Conservation (phyloP, 805 yeast species). For the Wickerhamiella cacticola region DNA sequence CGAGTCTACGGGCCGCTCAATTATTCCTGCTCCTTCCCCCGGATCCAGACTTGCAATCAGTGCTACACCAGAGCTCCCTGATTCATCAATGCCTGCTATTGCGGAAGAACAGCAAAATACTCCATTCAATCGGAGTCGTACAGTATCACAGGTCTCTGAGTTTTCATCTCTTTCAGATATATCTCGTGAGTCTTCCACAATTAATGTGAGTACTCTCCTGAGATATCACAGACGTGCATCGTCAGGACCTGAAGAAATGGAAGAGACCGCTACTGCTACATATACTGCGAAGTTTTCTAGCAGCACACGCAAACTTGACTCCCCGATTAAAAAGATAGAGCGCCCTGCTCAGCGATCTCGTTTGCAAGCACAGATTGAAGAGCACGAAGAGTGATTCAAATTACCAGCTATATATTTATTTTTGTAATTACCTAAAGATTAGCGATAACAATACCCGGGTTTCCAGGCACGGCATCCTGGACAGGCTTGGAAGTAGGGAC, state of each 20-base stretch:
- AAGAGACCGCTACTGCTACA: background rate
- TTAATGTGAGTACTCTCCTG: slow-evolving; percentile 2
- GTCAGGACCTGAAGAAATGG: background rate
- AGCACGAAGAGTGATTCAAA: background rate
- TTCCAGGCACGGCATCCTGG: slow-evolving; percentile 83
- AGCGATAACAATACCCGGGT: slow-evolving; percentile 71
- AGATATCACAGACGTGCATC: slow-evolving; percentile 6
- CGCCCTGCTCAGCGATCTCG: background rate
- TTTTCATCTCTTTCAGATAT: slow-evolving; percentile 8
- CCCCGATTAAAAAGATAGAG: slow-evolving; percentile 8
- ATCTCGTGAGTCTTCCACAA: slow-evolving; percentile 4
- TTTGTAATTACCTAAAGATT: slow-evolving; percentile 29
- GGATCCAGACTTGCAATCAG: background rate
- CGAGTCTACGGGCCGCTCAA: background rate
- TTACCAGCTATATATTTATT: slow-evolving; percentile 1
- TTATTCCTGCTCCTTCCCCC: background rate
- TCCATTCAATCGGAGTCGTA: slow-evolving; percentile 3
- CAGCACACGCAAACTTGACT: slow-evolving; percentile 1
- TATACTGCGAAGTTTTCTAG: background rate
- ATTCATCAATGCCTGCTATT: slow-evolving; percentile 8
- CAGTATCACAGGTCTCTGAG: slow-evolving; percentile 4
- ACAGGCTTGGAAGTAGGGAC: slow-evolving; percentile 57
- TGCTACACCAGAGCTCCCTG: background rate
- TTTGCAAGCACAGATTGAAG: slow-evolving; percentile 5
- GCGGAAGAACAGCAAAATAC: slow-evolving; percentile 6